These are phyloP conservation scores for Adiantum capillusveneris DNA, from an alignment of 75 land plant species.

Conservation along the genomic window DNA sequence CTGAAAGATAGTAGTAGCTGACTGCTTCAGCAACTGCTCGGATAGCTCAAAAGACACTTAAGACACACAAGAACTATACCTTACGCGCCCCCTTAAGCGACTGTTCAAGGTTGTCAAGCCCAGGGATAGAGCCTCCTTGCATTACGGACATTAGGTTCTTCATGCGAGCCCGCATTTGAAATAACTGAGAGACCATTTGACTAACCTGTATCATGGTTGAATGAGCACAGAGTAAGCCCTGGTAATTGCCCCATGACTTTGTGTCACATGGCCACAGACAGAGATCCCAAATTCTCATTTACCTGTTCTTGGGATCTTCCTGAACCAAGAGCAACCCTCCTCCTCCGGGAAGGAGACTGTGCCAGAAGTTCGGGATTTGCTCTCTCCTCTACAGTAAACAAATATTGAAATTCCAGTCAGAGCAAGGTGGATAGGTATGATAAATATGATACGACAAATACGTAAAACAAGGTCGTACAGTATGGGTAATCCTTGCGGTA, in stretches of 20 bases:
- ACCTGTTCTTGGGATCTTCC: slow-evolving; percentile 95
- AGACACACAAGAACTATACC: slow-evolving; percentile 23
- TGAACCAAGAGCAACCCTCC: slow-evolving; percentile 83
- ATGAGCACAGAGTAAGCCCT: too few species aligned
- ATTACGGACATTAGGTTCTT: slow-evolving; percentile 82
- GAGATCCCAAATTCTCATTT: too few species aligned
- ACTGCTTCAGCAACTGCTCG: too few species aligned
- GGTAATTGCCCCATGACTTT: too few species aligned
- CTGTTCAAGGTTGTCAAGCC: slow-evolving; percentile 75
- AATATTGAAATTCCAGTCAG: too few species aligned
- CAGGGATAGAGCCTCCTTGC: slow-evolving; percentile 92
- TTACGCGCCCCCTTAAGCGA: slow-evolving; percentile 60
- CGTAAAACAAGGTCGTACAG: too few species aligned
- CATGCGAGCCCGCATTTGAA: slow-evolving; percentile 96
- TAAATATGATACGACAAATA: too few species aligned
- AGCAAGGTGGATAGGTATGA: too few species aligned
- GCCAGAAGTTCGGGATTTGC: slow-evolving; percentile 91
- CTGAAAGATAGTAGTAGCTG: too few species aligned
- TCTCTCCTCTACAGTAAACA: slow-evolving; percentile 98
- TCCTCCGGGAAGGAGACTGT: slow-evolving; percentile 77
- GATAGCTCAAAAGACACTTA: too few species aligned
- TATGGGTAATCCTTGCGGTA: too few species aligned
- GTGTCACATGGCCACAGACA: too few species aligned
- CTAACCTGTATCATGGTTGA: slow-evolving; percentile 44
- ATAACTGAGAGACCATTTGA: slow-evolving; percentile 91